Evolutionary conservation across 768 basidiomycete species (phyloP).

Genomic region (Russula virescens): DNA sequence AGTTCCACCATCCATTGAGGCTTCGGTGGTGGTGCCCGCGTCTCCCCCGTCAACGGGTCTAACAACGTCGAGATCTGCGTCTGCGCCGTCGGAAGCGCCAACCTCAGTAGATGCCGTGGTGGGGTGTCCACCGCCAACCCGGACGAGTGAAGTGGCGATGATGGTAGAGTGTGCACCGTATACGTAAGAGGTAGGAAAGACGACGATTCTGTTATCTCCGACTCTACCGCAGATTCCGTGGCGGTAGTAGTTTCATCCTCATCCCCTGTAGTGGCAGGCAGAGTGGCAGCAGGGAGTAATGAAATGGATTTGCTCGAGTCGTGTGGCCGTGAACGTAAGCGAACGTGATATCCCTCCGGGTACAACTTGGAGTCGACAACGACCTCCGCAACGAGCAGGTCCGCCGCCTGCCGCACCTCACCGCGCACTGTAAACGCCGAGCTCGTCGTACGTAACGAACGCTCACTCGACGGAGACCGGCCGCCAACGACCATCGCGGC

Average conservation of each 20-base stretch:
- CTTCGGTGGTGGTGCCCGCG: conserved; percentile 49
- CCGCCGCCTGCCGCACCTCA: conserved; percentile 54
- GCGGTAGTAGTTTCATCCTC: background rate
- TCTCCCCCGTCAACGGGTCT: conserved; percentile 77
- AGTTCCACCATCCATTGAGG: conserved; percentile 71
- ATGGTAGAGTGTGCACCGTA: conserved; percentile 69
- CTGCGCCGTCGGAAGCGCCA: conserved; percentile 79
- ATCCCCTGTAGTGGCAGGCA: background rate
- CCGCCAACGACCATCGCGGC: conserved; percentile 23
- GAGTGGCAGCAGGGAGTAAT: conserved; percentile 25
- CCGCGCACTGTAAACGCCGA: conserved; percentile 60
- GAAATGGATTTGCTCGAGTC: conserved; percentile 36
- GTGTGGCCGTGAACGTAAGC: conserved; percentile 40
- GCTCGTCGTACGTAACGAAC: conserved; percentile 33
- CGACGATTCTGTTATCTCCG: background rate
- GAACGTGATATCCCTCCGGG: conserved; percentile 64
- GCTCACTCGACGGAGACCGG: conserved; percentile 34
- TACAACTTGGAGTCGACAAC: conserved; percentile 79
- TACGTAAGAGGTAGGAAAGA: conserved; percentile 48
- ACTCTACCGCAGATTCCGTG: background rate
- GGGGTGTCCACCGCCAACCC: conserved; percentile 47
- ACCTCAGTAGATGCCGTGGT: conserved; percentile 66
- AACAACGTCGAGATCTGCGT: conserved; percentile 68
- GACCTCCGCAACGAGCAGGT: conserved; percentile 72
- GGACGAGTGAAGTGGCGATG: conserved; percentile 76